phyloP scores from a whole-genome alignment of 805 yeast genomes.

The Monosporozyma yasuniensis region DNA sequence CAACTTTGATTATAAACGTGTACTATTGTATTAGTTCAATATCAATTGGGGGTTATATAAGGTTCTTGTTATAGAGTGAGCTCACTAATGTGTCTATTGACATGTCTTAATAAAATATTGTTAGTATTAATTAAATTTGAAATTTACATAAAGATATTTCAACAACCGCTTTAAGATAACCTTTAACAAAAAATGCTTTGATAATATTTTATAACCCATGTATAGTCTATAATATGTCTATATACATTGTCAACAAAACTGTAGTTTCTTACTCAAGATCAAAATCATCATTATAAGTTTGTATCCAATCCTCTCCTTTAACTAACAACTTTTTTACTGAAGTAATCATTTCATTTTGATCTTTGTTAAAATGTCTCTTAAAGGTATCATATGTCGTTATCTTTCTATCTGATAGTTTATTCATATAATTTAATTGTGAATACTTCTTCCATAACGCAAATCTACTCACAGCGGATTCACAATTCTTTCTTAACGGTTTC shows the following conservation, averaged over 20 bases:
- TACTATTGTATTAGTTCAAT: no score
- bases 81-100: not conserved
- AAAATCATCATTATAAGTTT: slow-evolving; percentile 39
- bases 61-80: not conserved
- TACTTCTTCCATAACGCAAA: slow-evolving; percentile 20
- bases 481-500: slow-evolving; percentile 36
- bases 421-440: slow-evolving; percentile 3
- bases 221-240: no score
- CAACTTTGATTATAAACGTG: no score
- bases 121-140: not conserved
- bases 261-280: no score
- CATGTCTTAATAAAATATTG: not conserved
- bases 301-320: slow-evolving; percentile 38
- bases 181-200: no score
- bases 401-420: not conserved
- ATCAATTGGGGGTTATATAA: not conserved
- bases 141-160: not conserved
- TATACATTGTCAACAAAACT: no score
- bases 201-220: not conserved
- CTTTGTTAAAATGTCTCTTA: not conserved
- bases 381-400: not conserved
- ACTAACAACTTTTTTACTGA: slow-evolving; percentile 21
- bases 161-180: not conserved
- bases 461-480: slow-evolving; percentile 26
- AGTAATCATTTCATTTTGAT: slow-evolving; percentile 28